phyloP scores from a whole-genome alignment of 2,329 filamentous ascomycete species.

The Trichophyton rubrum region DNA sequence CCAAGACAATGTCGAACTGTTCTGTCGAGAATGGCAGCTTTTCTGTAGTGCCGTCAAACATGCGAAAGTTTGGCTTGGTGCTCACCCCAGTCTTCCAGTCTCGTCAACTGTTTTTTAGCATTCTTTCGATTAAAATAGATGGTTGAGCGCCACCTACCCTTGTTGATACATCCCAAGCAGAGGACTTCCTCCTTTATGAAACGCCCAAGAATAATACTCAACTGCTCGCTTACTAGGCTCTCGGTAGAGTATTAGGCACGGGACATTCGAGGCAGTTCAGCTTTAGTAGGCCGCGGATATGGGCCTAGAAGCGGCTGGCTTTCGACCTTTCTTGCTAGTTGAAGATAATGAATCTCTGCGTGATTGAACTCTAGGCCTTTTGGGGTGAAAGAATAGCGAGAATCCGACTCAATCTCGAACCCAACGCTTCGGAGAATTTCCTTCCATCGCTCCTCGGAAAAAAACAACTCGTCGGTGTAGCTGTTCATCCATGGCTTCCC shows the following conservation, averaged over 20 bases:
- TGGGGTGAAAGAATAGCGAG: neutral
- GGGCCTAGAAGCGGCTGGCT: neutral
- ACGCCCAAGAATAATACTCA: neutral
- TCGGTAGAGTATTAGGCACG: neutral
- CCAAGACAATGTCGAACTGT: slow-evolving; percentile 6
- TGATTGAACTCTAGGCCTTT: slow-evolving; percentile 1
- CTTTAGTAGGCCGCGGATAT: neutral
- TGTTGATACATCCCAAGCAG: neutral
- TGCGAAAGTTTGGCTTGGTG: neutral
- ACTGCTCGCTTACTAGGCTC: neutral
- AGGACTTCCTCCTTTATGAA: neutral
- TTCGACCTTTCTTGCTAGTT: neutral
- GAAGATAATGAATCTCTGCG: neutral
- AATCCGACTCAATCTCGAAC: neutral
- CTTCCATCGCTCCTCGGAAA: slow-evolving; percentile 2
- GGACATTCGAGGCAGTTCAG: neutral
- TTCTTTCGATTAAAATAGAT: too few species aligned
- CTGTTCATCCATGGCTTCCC: slow-evolving; percentile 11
- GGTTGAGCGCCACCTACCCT: neutral
- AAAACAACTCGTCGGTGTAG: slow-evolving; percentile 8
- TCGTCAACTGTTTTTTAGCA: too few species aligned
- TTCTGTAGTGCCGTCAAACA: slow-evolving; percentile 1
- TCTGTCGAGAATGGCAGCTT: slow-evolving; percentile 3
- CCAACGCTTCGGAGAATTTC: slow-evolving; percentile 1
- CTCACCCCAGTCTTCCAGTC: neutral